Percentiles rank a stretch among this genome's conserved stretches.
phyloP scores from a whole-genome alignment of 495 filamentous ascomycete genomes.

The Podospora appendiculata region DNA sequence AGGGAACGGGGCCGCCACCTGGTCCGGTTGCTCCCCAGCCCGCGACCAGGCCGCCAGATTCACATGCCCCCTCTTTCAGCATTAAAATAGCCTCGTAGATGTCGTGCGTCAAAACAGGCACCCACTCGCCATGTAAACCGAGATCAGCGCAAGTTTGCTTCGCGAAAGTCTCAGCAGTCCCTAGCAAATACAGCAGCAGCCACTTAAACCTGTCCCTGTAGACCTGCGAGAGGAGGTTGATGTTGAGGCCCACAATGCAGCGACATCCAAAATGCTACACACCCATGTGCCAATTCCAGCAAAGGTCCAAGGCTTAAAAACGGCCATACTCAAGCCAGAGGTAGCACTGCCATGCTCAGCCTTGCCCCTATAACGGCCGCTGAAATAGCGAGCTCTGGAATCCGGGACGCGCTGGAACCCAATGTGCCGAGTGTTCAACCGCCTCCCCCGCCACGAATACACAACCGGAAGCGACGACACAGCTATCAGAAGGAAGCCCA shows the following conservation, averaged over 20 bases:
- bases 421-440: too few species aligned
- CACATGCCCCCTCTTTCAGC: constrained; percentile 92
- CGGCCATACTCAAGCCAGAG: too few species aligned
- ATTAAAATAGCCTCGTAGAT: constrained; percentile 94
- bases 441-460: too few species aligned
- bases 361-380: too few species aligned
- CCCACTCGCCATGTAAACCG: constrained; percentile 85
- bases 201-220: constrained; percentile 98
- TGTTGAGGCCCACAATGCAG: constrained; percentile 82
- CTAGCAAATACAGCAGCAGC: constrained; percentile 86
- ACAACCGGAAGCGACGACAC: too few species aligned
- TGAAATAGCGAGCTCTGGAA: too few species aligned
- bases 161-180: constrained; percentile 88
- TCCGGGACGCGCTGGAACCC: too few species aligned
- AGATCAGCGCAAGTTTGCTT: constrained; percentile 87
- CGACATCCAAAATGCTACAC: constrained; percentile 45
- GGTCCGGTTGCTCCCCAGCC: constrained; percentile 43
- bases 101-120: constrained; percentile 85
- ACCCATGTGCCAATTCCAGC: too few species aligned
- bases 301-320: too few species aligned
- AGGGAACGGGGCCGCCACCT: constrained; percentile 52
- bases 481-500: too few species aligned
- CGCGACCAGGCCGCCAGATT: constrained; percentile 70
- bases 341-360: too few species aligned
- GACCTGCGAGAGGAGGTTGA: constrained; percentile 85